phyloP scores from a whole-genome alignment of 73 alveolate genomes.

The Tetrahymena malaccensis region DNA sequence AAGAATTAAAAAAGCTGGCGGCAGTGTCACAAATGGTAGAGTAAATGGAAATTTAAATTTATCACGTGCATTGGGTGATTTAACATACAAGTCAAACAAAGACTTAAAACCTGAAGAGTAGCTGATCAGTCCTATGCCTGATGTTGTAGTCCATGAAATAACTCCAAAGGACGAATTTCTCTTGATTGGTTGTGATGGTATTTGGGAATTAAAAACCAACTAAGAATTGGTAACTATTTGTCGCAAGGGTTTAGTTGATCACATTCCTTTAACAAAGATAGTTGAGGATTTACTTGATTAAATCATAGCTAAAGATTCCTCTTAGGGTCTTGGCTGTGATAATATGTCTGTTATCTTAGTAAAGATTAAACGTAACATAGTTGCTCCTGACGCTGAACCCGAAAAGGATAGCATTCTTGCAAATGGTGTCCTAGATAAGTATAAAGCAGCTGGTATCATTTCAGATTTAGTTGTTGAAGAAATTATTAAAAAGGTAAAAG shows the following conservation, averaged over 20 bases:
- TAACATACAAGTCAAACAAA: slow-evolving; percentile 68
- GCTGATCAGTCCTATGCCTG: slow-evolving; percentile 82
- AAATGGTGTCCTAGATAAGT: neutral
- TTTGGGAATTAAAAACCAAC: slow-evolving; percentile 38
- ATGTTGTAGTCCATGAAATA: slow-evolving; percentile 42
- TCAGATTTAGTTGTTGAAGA: neutral
- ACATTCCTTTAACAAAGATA: neutral
- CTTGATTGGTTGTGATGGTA: slow-evolving; percentile 54
- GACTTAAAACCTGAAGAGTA: slow-evolving; percentile 81
- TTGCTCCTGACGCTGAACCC: neutral
- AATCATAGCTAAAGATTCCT: slow-evolving; percentile 54
- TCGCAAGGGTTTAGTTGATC: neutral
- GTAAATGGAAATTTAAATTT: slow-evolving; percentile 81
- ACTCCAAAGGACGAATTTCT: slow-evolving; percentile 52
- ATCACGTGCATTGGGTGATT: slow-evolving; percentile 88
- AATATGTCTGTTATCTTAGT: slow-evolving; percentile 72
- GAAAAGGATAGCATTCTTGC: neutral
- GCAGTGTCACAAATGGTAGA: slow-evolving; percentile 74
- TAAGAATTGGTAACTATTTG: slow-evolving; percentile 22
- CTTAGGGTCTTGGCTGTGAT: slow-evolving; percentile 76
- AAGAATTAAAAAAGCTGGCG: slow-evolving; percentile 83
- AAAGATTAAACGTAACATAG: slow-evolving; percentile 20
- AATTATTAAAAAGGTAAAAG: neutral
- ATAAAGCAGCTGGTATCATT: neutral
- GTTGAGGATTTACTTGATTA: slow-evolving; percentile 64